A percentile compares a stretch with the other conserved stretches of the same genome.
Evolutionary conservation across 176 grass and related monocot species (phyloP).

Genomic region (Puccinellia tenuiflora): DNA sequence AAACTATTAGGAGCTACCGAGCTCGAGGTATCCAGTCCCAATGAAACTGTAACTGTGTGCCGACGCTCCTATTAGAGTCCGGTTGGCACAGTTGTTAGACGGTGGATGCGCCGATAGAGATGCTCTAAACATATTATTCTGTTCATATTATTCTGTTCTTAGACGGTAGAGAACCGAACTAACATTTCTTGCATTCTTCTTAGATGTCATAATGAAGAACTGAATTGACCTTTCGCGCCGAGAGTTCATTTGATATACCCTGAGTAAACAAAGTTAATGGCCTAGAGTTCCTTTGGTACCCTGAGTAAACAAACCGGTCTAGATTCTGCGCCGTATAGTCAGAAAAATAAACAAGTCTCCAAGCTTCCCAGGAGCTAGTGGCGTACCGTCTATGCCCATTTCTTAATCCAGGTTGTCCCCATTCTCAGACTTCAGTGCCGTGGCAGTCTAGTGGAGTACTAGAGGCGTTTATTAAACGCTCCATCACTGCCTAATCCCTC

Average conservation of each 20-base stretch:
- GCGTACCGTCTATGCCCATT: neutral
- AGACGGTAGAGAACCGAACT: too few relatives aligned
- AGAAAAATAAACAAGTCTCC: neutral
- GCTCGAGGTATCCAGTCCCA: too few relatives aligned
- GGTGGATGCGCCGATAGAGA: too few relatives aligned
- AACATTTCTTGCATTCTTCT: too few relatives aligned
- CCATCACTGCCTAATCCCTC: neutral
- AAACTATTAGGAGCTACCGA: too few relatives aligned
- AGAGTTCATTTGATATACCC: neutral
- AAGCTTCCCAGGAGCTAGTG: neutral
- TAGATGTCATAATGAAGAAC: too few relatives aligned
- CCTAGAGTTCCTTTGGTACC: conserved; percentile 6
- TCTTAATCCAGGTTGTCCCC: neutral
- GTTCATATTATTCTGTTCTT: too few relatives aligned
- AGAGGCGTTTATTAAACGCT: neutral
- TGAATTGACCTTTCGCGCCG: too few relatives aligned
- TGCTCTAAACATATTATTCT: too few relatives aligned
- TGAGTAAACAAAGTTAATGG: conserved; percentile 17
- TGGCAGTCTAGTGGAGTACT: neutral
- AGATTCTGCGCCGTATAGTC: neutral
- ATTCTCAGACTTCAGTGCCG: neutral
- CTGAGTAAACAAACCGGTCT: conserved; percentile 3
- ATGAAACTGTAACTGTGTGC: too few relatives aligned
- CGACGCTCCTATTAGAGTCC: too few relatives aligned
- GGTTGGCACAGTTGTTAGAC: too few relatives aligned